Base-by-base conservation (phyloP, 805 yeast species). In the Candida michaelii region DNA sequence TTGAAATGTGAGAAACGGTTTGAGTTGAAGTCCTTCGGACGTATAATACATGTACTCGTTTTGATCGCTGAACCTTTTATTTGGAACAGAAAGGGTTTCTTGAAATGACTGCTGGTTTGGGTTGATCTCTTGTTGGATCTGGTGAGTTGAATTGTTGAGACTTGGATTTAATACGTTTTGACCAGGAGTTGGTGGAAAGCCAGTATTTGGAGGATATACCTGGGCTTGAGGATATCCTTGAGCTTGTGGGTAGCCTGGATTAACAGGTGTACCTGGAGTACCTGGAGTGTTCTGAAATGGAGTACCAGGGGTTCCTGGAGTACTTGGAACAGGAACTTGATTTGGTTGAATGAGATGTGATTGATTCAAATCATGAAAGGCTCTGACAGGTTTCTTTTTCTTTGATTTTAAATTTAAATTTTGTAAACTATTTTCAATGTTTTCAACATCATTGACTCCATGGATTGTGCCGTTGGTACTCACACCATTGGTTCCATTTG, bases 1-100 rank as follows among this genome's bases (percentile, higher is more conserved):
- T 57, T 82, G 80, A 53, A 86, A 81, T 1, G 97, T 85, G 37
- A 75, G 73, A 62, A 87, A 90, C 1, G 77, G 60, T 34, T 61
- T 62, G 49, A 66, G 49, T 50, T 65, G 51, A 46, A 64, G 63
- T 41, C 66, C 62, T 17, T 62, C 69, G n/a, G 40, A 46, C 6
- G 45, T 30, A 1, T 59, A 52, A 1, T 57, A 44, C 40, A 48
- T 48, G 42, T 54, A 65, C 25, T 59, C 62, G 17, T 29, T 34
- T 42, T 62, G 67, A 18, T 51, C 53, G 12, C 27, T 21, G 37
- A 52, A 52, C 37, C 71, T 46, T 27, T 40, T 41, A n/a, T 18
- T 39, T 13, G 56, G 45, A 3, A 55, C 37, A 5, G 53, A 46
- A 12, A 55, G 25, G 30, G 43, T 47, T 14, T 40, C 46, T 25